Evolutionary conservation across 192 early-diverging fungal species (phyloP), one percentile per base, ranked within the genome.

Genomic region (Phycomyces nitens): DNA sequence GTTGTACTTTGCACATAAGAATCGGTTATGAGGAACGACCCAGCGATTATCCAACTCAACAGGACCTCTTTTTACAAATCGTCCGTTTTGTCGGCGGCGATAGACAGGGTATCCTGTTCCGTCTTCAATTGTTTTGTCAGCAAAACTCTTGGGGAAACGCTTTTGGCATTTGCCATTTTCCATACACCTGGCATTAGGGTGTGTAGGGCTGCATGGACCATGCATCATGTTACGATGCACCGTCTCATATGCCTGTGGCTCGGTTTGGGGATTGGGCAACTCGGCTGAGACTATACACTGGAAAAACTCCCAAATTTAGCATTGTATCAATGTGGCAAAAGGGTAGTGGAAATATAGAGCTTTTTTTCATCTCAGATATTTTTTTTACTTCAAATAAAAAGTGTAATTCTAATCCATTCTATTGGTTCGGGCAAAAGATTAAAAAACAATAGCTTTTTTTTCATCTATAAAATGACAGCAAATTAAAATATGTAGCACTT

Each of bases 21-120:
- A 75, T 2, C 24, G 56, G 38, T 73, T 79, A 47, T 79, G 20
- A 1, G 70, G 70, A 3, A 75, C 65, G 11, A 75, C 47, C 62
- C 44, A 70, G 27, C 58, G 24, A 47, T 75, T 79, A 60, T 79
- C 60, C 40, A 75, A 27, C 2, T 22, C 21, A 12, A 26, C 20
- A 11, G n/a, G n/a, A n/a, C n/a, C n/a, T n/a, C n/a, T 62, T 2
- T 9, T 27, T 0, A 20, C 52, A 5, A 20, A 27, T 8, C 15
- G 38, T 14, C 53, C 53, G 27, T 55, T 56, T 22, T 67, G n/a
- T 49, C 53, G 16, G 21, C 70, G 12, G 0, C 43, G 51, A 58
- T 74, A 78, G 6, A 51, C 22, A 21, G 68, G 69, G 20, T 73
- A 79, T 1, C 73, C 71, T 9, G 21, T 16, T 14, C 62, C 66